Evolutionary conservation across 805 yeast genomes (phyloP).

Genomic region (Naumovozyma baii): DNA sequence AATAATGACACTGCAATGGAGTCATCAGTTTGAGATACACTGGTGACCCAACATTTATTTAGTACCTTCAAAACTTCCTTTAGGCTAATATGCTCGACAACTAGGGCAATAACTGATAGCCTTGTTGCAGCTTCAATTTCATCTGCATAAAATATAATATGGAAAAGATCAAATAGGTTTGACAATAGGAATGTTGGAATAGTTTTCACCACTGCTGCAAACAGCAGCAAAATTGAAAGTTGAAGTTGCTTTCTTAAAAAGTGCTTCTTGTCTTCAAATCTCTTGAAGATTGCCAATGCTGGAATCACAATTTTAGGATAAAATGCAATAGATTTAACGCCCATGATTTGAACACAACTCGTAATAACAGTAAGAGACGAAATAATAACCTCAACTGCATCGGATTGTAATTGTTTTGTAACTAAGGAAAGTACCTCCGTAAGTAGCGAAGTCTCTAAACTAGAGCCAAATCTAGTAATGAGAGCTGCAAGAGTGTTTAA

Average conservation of each 20-base stretch:
- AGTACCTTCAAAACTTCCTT: slow-evolving; percentile 53
- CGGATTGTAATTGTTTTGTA: slow-evolving; percentile 41
- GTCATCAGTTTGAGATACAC: slow-evolving; percentile 28
- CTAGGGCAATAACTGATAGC: slow-evolving; percentile 49
- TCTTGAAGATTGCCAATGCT: slow-evolving; percentile 49
- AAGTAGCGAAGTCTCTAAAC: slow-evolving; percentile 39
- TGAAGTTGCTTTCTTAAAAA: slow-evolving; percentile 39
- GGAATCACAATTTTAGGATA: slow-evolving; percentile 82
- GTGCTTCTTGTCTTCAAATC: slow-evolving; percentile 16
- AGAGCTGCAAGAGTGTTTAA: slow-evolving; percentile 58
- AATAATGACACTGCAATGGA: slow-evolving; percentile 56
- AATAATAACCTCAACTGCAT: slow-evolving; percentile 52
- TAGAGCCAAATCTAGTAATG: slow-evolving; percentile 51
- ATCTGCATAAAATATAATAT: slow-evolving; percentile 46
- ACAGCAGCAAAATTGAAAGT: slow-evolving; percentile 58
- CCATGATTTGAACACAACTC: slow-evolving; percentile 60
- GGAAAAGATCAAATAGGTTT: slow-evolving; percentile 52
- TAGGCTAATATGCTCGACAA: slow-evolving; percentile 60
- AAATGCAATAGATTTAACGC: slow-evolving; percentile 76
- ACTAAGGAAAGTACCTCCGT: slow-evolving; percentile 41
- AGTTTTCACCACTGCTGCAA: slow-evolving; percentile 67
- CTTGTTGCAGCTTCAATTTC: slow-evolving; percentile 52
- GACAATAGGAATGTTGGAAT: slow-evolving; percentile 79
- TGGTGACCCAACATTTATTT: slow-evolving; percentile 50
- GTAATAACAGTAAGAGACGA: slow-evolving; percentile 67